Evolutionary conservation across 192 early-diverging fungal species (phyloP), one percentile per base, ranked within the genome.

Genomic region (Dissophora ornata): DNA sequence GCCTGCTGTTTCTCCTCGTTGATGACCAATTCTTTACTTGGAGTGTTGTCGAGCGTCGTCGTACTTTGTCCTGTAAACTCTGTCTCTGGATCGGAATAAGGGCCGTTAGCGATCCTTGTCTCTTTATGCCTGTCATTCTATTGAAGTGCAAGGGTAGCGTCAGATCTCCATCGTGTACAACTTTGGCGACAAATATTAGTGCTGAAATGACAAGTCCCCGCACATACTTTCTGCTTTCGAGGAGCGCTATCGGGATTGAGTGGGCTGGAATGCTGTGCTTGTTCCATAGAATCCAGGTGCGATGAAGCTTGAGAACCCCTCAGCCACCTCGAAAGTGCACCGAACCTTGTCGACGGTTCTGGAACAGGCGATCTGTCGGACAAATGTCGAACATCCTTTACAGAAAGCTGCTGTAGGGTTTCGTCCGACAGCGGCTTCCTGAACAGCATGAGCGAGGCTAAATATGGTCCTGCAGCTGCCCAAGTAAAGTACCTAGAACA

Each of bases 401-500:
- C 8, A 2, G 68, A 70, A 13, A 70, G 68, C 34, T 70, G 58
- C 24, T 70, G 52, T 28, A 79, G 29, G 3, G 61, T 52, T 2
- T 81, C 80, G 8, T 81, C 85, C n/a, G 84, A 65, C 33, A 92
- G 73, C 1, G 82, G 78, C 55, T 88, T 83, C 28, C 80, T 67
- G 67, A 86, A 92, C 0, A 86, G 80, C 7, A 87, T 30, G 5
- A 85, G 56, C 13, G 88, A 84, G 2, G 87, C 61, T 33, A 95
- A 67, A 21, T 90, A 70, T 5, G 92, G 90, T 16, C 80, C 85
- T 12, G 89, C 87, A 9, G 80, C 57, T 8, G 79, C 40, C 88
- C 91, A 87, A 64, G 83, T 83, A 57, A 85, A 88, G 62, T 92
- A 94, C 33, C 81, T 80, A 57, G 11, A 22, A 40, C 13, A 13